Evolutionary conservation across 805 yeast genomes (phyloP).

Genomic region (Middelhovenomyces tepae): DNA sequence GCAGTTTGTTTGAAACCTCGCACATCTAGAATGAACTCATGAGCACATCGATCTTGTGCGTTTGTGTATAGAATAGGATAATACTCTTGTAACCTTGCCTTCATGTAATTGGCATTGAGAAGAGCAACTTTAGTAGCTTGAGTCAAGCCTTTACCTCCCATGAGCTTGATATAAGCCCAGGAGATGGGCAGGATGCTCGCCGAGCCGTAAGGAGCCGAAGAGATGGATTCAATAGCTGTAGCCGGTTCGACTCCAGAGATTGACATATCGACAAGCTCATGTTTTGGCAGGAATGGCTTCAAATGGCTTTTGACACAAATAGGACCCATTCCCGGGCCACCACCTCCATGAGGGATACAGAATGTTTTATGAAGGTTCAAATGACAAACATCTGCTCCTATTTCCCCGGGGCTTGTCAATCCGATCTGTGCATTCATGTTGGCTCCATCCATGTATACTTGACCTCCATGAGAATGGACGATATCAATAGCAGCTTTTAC

Average conservation of each 20-base stretch:
- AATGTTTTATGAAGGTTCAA: conserved; percentile 94
- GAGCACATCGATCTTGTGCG: conserved; percentile 75
- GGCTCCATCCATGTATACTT: conserved; percentile 96
- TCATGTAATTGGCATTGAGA: conserved; percentile 94
- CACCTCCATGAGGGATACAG: conserved; percentile 98
- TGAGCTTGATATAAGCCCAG: conserved; percentile 88
- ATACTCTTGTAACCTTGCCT: conserved; percentile 58
- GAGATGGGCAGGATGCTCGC: conserved; percentile 90
- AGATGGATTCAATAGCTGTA: conserved; percentile 57
- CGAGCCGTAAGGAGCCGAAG: conserved; percentile 94
- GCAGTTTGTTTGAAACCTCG: conserved; percentile 64
- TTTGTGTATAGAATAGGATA: conserved; percentile 70
- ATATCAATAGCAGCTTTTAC: conserved; percentile 76
- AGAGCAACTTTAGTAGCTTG: conserved; percentile 85
- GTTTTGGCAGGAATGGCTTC: conserved; percentile 73
- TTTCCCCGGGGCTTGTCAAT: conserved; percentile 90
- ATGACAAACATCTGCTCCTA: conserved; percentile 98
- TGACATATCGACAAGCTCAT: conserved; percentile 47
- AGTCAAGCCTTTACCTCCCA: conserved; percentile 80
- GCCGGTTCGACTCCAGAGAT: conserved; percentile 21
- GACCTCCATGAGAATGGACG: conserved; percentile 83
- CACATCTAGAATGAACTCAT: conserved; percentile 89
- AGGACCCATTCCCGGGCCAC: conserved; percentile 99
- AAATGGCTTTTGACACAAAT: conserved; percentile 84
- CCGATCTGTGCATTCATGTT: conserved; percentile 99